These are phyloP conservation scores for Suillus bovinus DNA, from an alignment of 768 basidiomycete genomes.

Conservation along the genomic window DNA sequence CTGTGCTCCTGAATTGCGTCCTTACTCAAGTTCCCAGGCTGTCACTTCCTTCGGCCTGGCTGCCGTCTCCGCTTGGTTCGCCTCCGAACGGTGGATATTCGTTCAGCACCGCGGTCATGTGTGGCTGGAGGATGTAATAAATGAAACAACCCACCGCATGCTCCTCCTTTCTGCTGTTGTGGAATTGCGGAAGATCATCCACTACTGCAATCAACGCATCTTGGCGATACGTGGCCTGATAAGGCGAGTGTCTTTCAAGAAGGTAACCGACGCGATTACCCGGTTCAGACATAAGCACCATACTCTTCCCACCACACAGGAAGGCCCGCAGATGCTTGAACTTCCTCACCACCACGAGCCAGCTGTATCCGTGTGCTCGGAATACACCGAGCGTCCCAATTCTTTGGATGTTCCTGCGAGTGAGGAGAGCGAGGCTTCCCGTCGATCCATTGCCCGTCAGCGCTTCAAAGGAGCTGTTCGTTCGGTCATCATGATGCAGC, in stretches of 20 bases:
- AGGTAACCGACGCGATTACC: neutral
- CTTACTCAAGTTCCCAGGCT: conserved; percentile 23
- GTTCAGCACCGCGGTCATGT: conserved; percentile 48
- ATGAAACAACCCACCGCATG: conserved; percentile 28
- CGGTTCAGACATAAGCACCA: conserved; percentile 1
- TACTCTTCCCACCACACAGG: conserved; percentile 2
- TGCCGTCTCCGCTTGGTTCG: conserved; percentile 56
- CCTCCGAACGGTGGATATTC: conserved; percentile 51
- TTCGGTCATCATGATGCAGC: conserved; percentile 46
- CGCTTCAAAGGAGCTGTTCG: conserved; percentile 47
- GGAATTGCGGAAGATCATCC: conserved; percentile 7
- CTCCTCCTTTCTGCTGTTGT: conserved; percentile 27
- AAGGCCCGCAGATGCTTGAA: neutral
- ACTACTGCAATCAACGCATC: conserved; percentile 26
- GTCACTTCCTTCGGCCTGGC: conserved; percentile 45
- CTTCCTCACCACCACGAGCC: conserved; percentile 16
- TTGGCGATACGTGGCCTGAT: conserved; percentile 22
- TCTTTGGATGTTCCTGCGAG: conserved; percentile 26
- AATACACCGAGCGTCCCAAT: conserved; percentile 26
- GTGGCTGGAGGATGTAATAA: conserved; percentile 50
- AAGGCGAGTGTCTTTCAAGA: conserved; percentile 20
- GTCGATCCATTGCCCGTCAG: conserved; percentile 31
- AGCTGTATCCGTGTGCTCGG: conserved; percentile 27
- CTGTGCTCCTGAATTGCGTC: neutral
- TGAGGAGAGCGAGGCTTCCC: conserved; percentile 27